Percentiles rank a stretch among this genome's conserved stretches.
These are phyloP conservation scores for Boechera stricta DNA, from an alignment of 345 rosid species.

Conservation along the genomic window DNA sequence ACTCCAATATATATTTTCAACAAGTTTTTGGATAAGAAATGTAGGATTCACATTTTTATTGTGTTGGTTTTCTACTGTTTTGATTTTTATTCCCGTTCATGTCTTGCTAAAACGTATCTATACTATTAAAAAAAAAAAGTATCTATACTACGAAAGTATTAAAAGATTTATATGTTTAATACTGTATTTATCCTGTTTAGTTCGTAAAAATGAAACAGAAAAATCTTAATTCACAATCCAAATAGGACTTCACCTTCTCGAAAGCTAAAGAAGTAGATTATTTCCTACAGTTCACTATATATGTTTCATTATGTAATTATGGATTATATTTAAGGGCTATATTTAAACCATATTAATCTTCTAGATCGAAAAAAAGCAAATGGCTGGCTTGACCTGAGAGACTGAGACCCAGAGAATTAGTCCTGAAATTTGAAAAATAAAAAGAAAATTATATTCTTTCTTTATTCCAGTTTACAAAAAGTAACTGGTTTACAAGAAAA, in stretches of 20 bases:
- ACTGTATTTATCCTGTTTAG: not conserved
- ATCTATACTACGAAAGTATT: too few relatives aligned
- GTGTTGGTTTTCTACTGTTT: not conserved
- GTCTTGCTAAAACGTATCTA: too few relatives aligned
- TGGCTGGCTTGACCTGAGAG: slow-evolving; percentile 33
- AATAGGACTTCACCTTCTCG: not conserved
- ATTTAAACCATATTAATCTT: slow-evolving; percentile 28
- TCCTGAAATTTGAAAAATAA: not conserved
- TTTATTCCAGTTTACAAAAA: not conserved
- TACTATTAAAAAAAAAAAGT: too few relatives aligned
- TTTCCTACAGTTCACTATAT: too few relatives aligned
- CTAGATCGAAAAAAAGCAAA: slow-evolving; percentile 39
- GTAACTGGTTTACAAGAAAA: slow-evolving; percentile 14
- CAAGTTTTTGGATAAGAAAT: not conserved
- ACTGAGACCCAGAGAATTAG: slow-evolving; percentile 15
- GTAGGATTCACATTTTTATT: too few relatives aligned
- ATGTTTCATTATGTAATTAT: not conserved
- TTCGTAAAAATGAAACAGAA: not conserved
- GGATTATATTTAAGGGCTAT: not conserved
- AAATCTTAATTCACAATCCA: not conserved
- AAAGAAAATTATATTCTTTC: not conserved
- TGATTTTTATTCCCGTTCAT: not conserved
- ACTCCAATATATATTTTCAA: not conserved
- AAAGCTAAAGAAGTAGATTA: not conserved
- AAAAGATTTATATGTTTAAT: not conserved